phyloP scores from a whole-genome alignment of 768 basidiomycete species.

The Mycena haematopus region DNA sequence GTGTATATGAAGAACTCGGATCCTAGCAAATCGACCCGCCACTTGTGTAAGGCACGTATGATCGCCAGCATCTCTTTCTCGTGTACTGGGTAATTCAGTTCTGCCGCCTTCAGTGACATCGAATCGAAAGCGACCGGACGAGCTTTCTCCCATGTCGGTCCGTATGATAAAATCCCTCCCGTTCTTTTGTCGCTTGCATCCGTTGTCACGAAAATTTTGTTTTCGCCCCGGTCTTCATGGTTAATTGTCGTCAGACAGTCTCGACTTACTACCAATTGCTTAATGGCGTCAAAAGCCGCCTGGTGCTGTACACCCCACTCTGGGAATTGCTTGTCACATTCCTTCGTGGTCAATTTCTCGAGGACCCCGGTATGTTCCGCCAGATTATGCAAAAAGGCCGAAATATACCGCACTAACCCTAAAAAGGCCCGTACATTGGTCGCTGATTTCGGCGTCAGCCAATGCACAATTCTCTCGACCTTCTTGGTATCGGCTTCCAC shows the following conservation, averaged over 20 bases:
- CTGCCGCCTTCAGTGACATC: constrained; percentile 31
- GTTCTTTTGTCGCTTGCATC: constrained; percentile 38
- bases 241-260: constrained; percentile 40
- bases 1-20: constrained; percentile 34
- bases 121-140: constrained; percentile 41
- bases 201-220: constrained; percentile 40
- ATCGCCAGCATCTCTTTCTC: constrained; percentile 37
- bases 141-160: constrained; percentile 33
- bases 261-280: not conserved
- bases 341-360: no score
- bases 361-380: no score
- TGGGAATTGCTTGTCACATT: no score
- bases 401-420: no score
- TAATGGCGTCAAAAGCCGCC: no score
- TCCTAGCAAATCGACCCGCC: constrained; percentile 30
- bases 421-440: not conserved
- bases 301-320: no score
- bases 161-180: constrained; percentile 36
- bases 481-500: not conserved
- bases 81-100: constrained; percentile 34
- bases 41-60: constrained; percentile 32
- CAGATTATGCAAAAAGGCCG: not conserved
- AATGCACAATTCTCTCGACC: not conserved
- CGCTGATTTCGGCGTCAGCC: not conserved
- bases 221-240: constrained; percentile 36